Evolutionary conservation across 2,329 filamentous ascomycete species (phyloP).

Genomic region (Verticillium longisporum): DNA sequence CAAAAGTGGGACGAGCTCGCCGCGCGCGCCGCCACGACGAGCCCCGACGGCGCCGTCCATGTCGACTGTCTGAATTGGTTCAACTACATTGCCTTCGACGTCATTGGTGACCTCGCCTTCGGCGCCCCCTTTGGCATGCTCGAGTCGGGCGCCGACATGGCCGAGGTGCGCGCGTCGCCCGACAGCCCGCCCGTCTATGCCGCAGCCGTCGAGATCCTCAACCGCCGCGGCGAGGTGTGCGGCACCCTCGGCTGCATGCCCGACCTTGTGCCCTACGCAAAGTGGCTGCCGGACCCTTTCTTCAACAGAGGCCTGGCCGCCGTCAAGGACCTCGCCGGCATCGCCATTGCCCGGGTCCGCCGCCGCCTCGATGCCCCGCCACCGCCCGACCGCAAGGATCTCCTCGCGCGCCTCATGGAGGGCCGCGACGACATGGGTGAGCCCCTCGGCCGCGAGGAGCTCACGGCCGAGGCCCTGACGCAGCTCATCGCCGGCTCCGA

Average conservation of each 20-base stretch:
- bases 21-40: constrained; percentile 28
- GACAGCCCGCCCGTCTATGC: constrained; percentile 60
- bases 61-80: constrained; percentile 60
- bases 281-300: constrained; percentile 75
- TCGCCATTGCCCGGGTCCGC: constrained; percentile 77
- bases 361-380: constrained; percentile 64
- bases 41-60: constrained; percentile 44
- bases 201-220: constrained; percentile 79
- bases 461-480: constrained; percentile 83
- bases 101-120: constrained; percentile 22
- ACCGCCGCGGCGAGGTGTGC: constrained; percentile 80
- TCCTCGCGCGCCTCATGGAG: constrained; percentile 79
- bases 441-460: constrained; percentile 67
- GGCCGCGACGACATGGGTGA: constrained; percentile 75
- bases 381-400: constrained; percentile 63
- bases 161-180: constrained; percentile 61
- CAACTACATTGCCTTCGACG: constrained; percentile 20
- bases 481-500: constrained; percentile 79
- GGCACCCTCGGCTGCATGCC: constrained; percentile 72
- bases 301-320: constrained; percentile 68
- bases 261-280: constrained; percentile 69
- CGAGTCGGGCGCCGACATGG: constrained; percentile 62
- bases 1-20: constrained; percentile 65
- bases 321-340: constrained; percentile 76
- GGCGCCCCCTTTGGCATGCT: constrained; percentile 21